A percentile compares a stretch with the other conserved stretches of the same genome.
phyloP scores from a whole-genome alignment of 2,329 filamentous ascomycete species.

The Aspergillus awamori region DNA sequence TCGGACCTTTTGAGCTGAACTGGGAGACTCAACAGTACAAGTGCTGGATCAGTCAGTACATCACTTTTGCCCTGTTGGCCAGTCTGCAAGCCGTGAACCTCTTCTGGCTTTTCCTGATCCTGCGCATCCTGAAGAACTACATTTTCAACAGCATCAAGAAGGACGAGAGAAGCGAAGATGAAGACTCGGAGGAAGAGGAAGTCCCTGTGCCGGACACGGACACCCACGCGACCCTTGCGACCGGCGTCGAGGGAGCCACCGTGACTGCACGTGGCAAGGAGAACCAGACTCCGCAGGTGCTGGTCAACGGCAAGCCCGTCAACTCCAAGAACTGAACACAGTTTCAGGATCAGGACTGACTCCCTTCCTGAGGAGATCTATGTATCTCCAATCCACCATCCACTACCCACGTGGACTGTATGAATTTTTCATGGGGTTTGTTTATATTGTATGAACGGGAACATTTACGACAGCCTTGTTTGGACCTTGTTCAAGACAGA shows the following conservation, averaged over 20 bases:
- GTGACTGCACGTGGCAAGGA: slow-evolving; percentile 32
- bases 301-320: slow-evolving; percentile 45
- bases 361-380: not conserved
- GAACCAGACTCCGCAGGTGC: slow-evolving; percentile 38
- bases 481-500: not conserved
- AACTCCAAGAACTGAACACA: slow-evolving; percentile 11
- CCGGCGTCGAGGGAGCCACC: slow-evolving; percentile 28
- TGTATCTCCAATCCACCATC: not conserved
- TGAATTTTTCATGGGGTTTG: not conserved
- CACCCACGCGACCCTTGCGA: slow-evolving; percentile 30
- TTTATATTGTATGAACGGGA: slow-evolving; percentile 4
- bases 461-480: slow-evolving; percentile 1
- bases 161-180: slow-evolving; percentile 51
- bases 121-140: slow-evolving; percentile 49
- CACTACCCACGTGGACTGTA: not conserved
- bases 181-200: slow-evolving; percentile 47
- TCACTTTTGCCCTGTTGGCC: slow-evolving; percentile 49
- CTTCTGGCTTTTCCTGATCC: slow-evolving; percentile 51
- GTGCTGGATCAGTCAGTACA: slow-evolving; percentile 52
- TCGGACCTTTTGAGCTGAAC: slow-evolving; percentile 51
- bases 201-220: slow-evolving; percentile 20
- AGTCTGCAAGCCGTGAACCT: slow-evolving; percentile 51
- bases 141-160: slow-evolving; percentile 41
- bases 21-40: slow-evolving; percentile 55
- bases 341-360: not conserved